phyloP scores from a whole-genome alignment of 2,329 filamentous ascomycete species.

The Botrytis aclada region DNA sequence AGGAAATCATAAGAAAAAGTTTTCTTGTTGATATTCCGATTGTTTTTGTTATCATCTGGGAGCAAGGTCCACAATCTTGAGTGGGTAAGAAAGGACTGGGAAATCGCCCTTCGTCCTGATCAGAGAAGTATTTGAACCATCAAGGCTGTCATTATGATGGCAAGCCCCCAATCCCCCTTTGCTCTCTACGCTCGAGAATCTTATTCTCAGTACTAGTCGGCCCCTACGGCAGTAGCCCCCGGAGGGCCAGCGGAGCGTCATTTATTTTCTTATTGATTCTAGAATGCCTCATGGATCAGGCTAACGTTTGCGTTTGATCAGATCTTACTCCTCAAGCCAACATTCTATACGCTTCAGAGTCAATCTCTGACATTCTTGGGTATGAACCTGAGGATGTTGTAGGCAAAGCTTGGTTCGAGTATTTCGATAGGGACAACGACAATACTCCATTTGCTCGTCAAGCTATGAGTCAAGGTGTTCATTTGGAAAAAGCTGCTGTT shows the following conservation, averaged over 20 bases:
- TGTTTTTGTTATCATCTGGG: background rate
- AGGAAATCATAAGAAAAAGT: background rate
- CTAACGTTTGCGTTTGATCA: slow-evolving; percentile 39
- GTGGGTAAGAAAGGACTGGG: background rate
- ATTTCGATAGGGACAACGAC: slow-evolving; percentile 67
- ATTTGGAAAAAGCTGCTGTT: slow-evolving; percentile 80
- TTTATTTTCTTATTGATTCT: slow-evolving; percentile 13
- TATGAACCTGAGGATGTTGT: slow-evolving; percentile 74
- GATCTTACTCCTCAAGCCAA: slow-evolving; percentile 73
- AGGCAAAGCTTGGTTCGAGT: slow-evolving; percentile 77
- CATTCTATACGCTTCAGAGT: slow-evolving; percentile 80
- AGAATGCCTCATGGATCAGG: slow-evolving; percentile 18
- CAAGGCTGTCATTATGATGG: background rate
- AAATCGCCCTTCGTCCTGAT: background rate
- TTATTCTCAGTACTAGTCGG: background rate
- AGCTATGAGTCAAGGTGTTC: slow-evolving; percentile 67
- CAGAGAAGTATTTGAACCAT: background rate
- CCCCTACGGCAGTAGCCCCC: background rate
- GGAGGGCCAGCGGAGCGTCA: background rate
- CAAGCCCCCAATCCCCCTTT: background rate
- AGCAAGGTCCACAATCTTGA: background rate
- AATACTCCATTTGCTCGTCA: slow-evolving; percentile 70
- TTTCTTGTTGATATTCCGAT: background rate
- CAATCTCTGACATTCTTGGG: slow-evolving; percentile 77
- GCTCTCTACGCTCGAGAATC: background rate